Evolutionary conservation across 768 basidiomycete genomes (phyloP).

Genomic region (Kwoniella shandongensis): DNA sequence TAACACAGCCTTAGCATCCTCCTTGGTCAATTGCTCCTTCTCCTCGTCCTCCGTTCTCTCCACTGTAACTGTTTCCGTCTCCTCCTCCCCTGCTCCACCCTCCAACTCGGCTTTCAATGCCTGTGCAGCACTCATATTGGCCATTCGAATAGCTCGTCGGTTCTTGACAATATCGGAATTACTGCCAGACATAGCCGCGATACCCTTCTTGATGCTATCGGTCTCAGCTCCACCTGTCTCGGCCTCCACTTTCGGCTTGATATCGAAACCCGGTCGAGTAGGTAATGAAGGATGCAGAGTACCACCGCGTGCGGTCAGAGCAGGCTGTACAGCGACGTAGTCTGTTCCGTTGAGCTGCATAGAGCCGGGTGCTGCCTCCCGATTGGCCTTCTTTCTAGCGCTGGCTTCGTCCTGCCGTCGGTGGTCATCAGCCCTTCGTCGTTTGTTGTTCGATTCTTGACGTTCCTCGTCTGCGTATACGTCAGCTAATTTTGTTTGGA

Average conservation of each 20-base stretch:
- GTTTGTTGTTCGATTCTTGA: slow-evolving; percentile 86
- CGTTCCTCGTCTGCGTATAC: slow-evolving; percentile 76
- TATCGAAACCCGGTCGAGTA: slow-evolving; percentile 61
- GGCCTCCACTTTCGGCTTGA: slow-evolving; percentile 32
- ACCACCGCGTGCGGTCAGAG: slow-evolving; percentile 33
- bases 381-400: slow-evolving; percentile 26
- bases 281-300: slow-evolving; percentile 63
- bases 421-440: slow-evolving; percentile 67
- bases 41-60: slow-evolving; percentile 32
- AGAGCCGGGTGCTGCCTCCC: slow-evolving; percentile 18
- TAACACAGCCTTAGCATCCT: slow-evolving; percentile 28
- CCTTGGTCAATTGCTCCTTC: slow-evolving; percentile 23
- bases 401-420: slow-evolving; percentile 55
- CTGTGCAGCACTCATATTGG: slow-evolving; percentile 95
- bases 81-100: slow-evolving; percentile 26
- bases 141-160: slow-evolving; percentile 84
- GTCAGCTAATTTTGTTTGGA: background rate
- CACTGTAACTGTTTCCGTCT: slow-evolving; percentile 11
- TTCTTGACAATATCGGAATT: slow-evolving; percentile 85
- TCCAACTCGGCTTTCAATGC: slow-evolving; percentile 85
- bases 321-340: slow-evolving; percentile 49
- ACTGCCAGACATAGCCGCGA: slow-evolving; percentile 65
- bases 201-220: slow-evolving; percentile 30
- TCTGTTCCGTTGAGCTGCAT: slow-evolving; percentile 51
- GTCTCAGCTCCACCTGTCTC: slow-evolving; percentile 18